These are phyloP conservation scores for Wickerhamomyces sp. DNA, from an alignment of 1,139 yeast species.

Conservation along the genomic window DNA sequence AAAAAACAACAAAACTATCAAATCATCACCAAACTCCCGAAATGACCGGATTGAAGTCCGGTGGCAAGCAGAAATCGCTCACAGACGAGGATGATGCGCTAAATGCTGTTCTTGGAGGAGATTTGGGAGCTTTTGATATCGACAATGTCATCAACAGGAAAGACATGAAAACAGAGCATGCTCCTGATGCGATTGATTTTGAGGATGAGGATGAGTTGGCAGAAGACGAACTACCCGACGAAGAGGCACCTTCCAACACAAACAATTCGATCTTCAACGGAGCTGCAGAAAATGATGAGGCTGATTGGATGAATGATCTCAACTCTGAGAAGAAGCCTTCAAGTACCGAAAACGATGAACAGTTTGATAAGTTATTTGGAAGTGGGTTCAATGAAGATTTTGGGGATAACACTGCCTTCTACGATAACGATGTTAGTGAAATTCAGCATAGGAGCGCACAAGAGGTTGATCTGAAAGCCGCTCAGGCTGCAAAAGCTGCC, in stretches of 20 bases:
- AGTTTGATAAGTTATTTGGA: conserved; percentile 49
- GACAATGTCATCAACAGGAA: conserved; percentile 26
- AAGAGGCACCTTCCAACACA: conserved; percentile 32
- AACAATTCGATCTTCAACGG: conserved; percentile 15
- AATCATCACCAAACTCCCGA: too few relatives aligned
- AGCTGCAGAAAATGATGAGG: conserved; percentile 28
- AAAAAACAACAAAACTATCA: too few relatives aligned
- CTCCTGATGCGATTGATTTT: conserved; percentile 92
- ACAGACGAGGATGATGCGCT: conserved; percentile 34
- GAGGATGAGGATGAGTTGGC: conserved; percentile 95
- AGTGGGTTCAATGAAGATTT: conserved; percentile 22
- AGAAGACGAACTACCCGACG: conserved; percentile 60
- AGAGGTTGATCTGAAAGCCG: conserved; percentile 16
- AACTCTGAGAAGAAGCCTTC: conserved; percentile 33
- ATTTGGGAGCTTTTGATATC: conserved; percentile 32
- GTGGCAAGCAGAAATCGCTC: conserved; percentile 8
- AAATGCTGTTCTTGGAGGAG: conserved; percentile 31
- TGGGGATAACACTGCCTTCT: conserved; percentile 41
- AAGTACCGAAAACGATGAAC: conserved; percentile 36
- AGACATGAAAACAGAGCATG: conserved; percentile 48
- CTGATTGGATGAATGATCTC: conserved; percentile 32
- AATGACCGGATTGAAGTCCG: too few relatives aligned
- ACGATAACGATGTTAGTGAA: conserved; percentile 25
- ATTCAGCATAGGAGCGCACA: conserved; percentile 16
- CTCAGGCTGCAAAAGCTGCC: conserved; percentile 11